Base-by-base conservation (phyloP, 495 filamentous ascomycete genomes). In the Copromyces sp. region DNA sequence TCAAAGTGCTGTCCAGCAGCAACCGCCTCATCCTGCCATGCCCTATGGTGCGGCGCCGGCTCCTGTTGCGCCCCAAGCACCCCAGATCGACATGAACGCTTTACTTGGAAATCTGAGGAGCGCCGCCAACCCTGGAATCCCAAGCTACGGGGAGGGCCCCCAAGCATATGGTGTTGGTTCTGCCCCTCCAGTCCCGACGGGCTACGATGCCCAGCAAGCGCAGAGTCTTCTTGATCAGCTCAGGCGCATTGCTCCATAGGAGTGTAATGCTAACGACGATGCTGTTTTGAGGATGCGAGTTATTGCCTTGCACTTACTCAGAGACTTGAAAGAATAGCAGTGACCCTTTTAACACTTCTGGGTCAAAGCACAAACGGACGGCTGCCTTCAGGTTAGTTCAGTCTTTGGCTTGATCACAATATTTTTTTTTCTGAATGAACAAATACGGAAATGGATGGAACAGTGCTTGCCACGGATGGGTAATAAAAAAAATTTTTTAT, bases 11-110 rank as follows among this genome's bases (percentile, higher is more conserved):
- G 78, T 75, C 3, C 84, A 87, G 3, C 84, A 87, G 11, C 89
- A 92, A 76, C 84, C 93, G 53, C 53, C 24, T 65, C 53, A 35
- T 65, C 53, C 53, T 74, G 80, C 92, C 29, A 77, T 92, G 16
- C 86, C 81, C 70, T 83, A 79, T 14, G 78, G 81, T 69, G 72
- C 68, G 53, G 75, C 75, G 9, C 61, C 73, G 9, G 78, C 53
- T 35, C 29, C 81, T 9, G 70, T 81, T 40, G 77, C 80, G 5
- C 74, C 82, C 12, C 80, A 81, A 39, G 70, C 68, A 24, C 38
- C 71, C 9, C 70, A 78, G 69, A 73, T 79, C 9, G 81, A 82
- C 38, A 72, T 81, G 12, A 75, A 81, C 45, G 70, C 75, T 4
- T 47, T 80, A n/a, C 75, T 80, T 2, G 75, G 70, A 11, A 81